These are phyloP conservation scores for Chlamydomonas asymmetrica DNA, from an alignment of 139 green algal genomes.

Conservation along the genomic window DNA sequence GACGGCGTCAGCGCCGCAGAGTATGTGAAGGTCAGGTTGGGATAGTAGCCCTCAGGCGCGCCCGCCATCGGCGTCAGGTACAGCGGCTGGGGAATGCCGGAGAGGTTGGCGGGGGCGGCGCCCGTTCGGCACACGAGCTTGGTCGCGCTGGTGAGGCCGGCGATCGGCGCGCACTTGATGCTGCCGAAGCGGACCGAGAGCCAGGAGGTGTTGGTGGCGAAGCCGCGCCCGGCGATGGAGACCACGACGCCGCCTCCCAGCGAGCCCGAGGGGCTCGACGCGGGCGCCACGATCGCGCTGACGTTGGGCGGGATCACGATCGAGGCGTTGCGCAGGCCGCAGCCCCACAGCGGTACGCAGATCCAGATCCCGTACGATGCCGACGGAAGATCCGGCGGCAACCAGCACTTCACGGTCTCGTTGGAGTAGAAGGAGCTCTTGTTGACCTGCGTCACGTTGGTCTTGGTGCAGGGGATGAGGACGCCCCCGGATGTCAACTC, in stretches of 20 bases:
- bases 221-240: conserved; percentile 27
- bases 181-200: conserved; percentile 16
- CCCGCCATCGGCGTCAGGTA: conserved; percentile 1
- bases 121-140: conserved; percentile 19
- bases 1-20: conserved; percentile 37
- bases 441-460: background rate
- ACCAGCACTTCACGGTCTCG: background rate
- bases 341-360: conserved; percentile 19
- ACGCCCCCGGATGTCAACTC: conserved; percentile 11
- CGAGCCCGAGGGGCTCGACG: background rate
- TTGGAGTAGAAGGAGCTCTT: background rate
- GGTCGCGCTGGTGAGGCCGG: background rate
- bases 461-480: background rate
- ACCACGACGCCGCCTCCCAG: conserved; percentile 27
- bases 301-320: conserved; percentile 23
- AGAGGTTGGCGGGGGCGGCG: background rate
- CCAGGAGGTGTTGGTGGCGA: conserved; percentile 4
- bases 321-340: background rate
- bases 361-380: conserved; percentile 23
- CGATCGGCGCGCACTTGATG: conserved; percentile 6
- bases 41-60: background rate
- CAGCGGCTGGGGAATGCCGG: background rate
- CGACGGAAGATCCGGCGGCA: conserved; percentile 18
- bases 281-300: background rate
- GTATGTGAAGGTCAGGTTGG: conserved; percentile 24